Percentiles rank a stretch among this genome's conserved stretches.
Evolutionary conservation across 176 grass and related monocot species (phyloP).

Genomic region (Oryza longistaminata): DNA sequence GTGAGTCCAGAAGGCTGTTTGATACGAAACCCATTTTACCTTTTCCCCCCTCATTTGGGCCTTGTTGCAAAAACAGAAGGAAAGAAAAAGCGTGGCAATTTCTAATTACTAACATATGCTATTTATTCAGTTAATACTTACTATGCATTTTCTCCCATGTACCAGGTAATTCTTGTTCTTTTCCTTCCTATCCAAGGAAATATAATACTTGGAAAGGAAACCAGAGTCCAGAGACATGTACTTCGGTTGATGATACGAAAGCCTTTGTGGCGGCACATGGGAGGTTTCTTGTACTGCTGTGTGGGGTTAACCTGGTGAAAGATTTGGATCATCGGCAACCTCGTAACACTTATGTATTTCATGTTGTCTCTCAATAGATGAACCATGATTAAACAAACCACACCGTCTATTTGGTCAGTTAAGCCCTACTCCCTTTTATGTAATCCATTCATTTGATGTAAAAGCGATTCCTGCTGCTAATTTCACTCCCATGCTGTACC

Average conservation of each 20-base stretch:
- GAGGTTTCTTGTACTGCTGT: background rate
- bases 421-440: background rate
- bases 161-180: background rate
- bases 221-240: no score
- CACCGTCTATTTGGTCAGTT: background rate
- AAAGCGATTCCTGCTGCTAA: background rate
- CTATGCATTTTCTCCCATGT: background rate
- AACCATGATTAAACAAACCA: constrained; percentile 5
- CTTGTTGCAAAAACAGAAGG: background rate
- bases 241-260: background rate
- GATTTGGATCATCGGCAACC: background rate
- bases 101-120: background rate
- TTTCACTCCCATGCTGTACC: background rate
- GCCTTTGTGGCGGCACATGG: background rate
- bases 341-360: background rate
- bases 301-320: background rate
- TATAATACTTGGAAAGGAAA: background rate
- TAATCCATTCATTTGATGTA: background rate
- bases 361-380: background rate
- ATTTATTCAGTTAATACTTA: background rate
- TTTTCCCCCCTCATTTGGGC: background rate
- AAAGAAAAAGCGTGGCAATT: background rate
- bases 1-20: background rate
- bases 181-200: constrained; percentile 9
- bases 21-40: background rate